Base-by-base conservation (phyloP, 2,329 filamentous ascomycete genomes). In the Rhexocercosporidium sp. region DNA sequence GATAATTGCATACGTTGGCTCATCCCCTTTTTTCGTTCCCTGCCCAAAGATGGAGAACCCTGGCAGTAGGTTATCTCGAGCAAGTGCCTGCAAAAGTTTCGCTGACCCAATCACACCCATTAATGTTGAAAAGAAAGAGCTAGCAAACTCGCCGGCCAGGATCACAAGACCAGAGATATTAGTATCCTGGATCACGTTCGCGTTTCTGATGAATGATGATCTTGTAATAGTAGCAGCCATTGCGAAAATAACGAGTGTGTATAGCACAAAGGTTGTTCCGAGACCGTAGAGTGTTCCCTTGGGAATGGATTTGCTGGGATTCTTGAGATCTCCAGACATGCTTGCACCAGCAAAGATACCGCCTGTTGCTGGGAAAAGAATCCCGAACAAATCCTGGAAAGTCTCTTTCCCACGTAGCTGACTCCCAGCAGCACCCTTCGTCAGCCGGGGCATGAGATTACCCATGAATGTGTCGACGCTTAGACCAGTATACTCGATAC, bases 101-200 rank as follows among this genome's bases (percentile, higher is more conserved):
- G 93, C 91, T 6, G 92, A 91, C 0, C 92, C 93, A 70, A 96
- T 92, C 46, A 97, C 86, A 3, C 93, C 93, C 91, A 97, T 96
- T 61, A 97, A 78, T 4, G 92, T 90, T 0, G 93, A 96, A 80
- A 97, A 97, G 74, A 94, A 89, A 0, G 91, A 90, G 1, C 92
- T 92, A 2, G 93, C 90, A 72, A 94, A 90, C 78, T 97, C 93
- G 66, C 93, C 93, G 1, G 93, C 87, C 3, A 97, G 85, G 29
- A 97, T 89, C 5, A 96, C 76, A 3, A 88, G 82, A 0, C 88
- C 85, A 18, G 91, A 96, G n/a, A 94, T 74, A 74, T 91, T 96
- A n/a, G 88, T 91, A 67, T 93, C 84, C 73, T 94, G 91, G 59
- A 97, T 91, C 59, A 96, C 87, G 75, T 96, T 96, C 47, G 90